Percentiles rank a stretch among this genome's conserved stretches.
These are phyloP conservation scores for Lepiota venenata DNA, from an alignment of 768 basidiomycete species.

Conservation along the genomic window DNA sequence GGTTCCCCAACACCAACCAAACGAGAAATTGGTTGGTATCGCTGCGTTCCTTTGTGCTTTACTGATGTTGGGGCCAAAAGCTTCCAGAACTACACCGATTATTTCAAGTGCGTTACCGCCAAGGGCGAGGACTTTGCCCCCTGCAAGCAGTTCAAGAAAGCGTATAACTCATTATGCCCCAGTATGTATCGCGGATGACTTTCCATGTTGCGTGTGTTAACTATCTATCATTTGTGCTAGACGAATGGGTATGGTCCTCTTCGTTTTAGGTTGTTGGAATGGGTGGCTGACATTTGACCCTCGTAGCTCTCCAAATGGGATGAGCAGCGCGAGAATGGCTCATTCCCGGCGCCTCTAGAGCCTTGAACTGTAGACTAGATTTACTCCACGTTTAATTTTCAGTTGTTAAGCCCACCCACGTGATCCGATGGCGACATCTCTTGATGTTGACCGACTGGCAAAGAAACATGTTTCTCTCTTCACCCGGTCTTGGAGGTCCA, in stretches of 20 bases:
- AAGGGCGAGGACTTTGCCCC: slow-evolving; percentile 99
- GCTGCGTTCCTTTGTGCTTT: not conserved
- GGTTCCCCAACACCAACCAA: slow-evolving; percentile 91
- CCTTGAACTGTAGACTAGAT: slow-evolving; percentile 25
- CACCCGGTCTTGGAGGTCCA: not conserved
- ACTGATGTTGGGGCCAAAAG: slow-evolving; percentile 31
- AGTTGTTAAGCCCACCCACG: slow-evolving; percentile 1
- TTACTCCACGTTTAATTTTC: not conserved
- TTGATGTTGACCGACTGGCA: not conserved
- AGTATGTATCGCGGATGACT: slow-evolving; percentile 60
- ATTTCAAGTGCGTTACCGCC: slow-evolving; percentile 95
- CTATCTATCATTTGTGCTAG: slow-evolving; percentile 33
- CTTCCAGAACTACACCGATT: slow-evolving; percentile 97
- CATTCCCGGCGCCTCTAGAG: slow-evolving; percentile 90
- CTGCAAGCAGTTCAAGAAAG: slow-evolving; percentile 97
- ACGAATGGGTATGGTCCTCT: slow-evolving; percentile 77
- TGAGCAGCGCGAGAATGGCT: slow-evolving; percentile 90
- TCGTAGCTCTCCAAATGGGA: slow-evolving; percentile 83
- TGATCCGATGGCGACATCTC: slow-evolving; percentile 17
- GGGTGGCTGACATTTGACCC: slow-evolving; percentile 12
- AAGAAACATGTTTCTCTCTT: not conserved
- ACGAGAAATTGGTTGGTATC: slow-evolving; percentile 87
- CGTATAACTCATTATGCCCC: slow-evolving; percentile 95
- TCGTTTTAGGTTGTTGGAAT: not conserved
- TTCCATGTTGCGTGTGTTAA: not conserved